Evolutionary conservation across 1,139 yeast species (phyloP).

Genomic region (Diutina scorzettiae): DNA sequence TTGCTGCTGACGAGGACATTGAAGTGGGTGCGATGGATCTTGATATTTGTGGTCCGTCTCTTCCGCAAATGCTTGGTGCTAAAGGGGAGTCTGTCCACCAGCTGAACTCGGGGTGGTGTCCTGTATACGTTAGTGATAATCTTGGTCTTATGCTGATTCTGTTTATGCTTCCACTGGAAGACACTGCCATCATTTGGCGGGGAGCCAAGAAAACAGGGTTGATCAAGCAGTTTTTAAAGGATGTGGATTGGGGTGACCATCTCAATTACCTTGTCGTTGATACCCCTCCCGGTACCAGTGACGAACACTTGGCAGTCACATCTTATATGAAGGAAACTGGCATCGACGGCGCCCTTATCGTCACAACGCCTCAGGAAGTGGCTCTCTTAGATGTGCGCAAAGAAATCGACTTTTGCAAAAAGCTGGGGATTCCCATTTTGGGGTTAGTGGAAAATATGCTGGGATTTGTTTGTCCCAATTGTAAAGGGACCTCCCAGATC

Average conservation of each 20-base stretch:
- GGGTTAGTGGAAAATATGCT: conserved; percentile 98
- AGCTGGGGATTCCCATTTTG: conserved; percentile 73
- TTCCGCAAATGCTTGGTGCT: conserved; percentile 92
- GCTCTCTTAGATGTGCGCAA: conserved; percentile 90
- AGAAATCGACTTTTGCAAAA: conserved; percentile 88
- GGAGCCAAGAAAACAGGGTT: conserved; percentile 91
- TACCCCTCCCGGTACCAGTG: conserved; percentile 98
- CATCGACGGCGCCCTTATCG: conserved; percentile 88
- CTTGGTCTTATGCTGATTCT: conserved; percentile 93
- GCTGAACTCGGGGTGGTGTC: conserved; percentile 91
- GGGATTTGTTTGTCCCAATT: conserved; percentile 93
- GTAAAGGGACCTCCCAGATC: conserved; percentile 82
- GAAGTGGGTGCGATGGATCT: conserved; percentile 96
- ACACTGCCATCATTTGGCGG: conserved; percentile 94
- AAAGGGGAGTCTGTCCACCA: conserved; percentile 79
- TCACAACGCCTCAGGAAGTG: conserved; percentile 97
- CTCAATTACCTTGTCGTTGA: conserved; percentile 85
- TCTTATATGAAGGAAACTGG: conserved; percentile 83
- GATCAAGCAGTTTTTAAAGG: conserved; percentile 87
- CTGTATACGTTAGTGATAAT: conserved; percentile 91
- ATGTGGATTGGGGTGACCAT: conserved; percentile 86
- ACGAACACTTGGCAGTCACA: conserved; percentile 87
- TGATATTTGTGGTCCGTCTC: conserved; percentile 95
- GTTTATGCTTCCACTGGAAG: conserved; percentile 88
- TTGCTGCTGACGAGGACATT: conserved; percentile 75